Evolutionary conservation across 2,329 filamentous ascomycete species (phyloP).

Genomic region (Colletotrichum sp.): DNA sequence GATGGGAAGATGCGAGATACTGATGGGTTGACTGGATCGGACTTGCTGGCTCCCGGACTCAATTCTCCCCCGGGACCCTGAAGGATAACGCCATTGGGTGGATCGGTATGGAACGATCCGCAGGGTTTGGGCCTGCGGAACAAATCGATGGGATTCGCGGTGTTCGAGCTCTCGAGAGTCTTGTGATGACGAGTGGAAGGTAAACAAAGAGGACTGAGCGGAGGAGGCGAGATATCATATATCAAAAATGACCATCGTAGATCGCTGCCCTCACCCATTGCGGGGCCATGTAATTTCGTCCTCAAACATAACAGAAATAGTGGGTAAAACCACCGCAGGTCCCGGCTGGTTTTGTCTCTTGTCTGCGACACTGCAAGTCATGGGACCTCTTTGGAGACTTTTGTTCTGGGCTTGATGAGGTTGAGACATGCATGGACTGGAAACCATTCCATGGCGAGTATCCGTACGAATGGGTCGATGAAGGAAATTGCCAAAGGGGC

Average conservation of each 20-base stretch:
- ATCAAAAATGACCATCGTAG: slow-evolving; percentile 16
- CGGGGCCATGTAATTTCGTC: background rate
- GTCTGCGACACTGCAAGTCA: slow-evolving; percentile 7
- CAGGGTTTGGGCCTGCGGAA: slow-evolving; percentile 8
- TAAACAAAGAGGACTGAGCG: slow-evolving; percentile 16
- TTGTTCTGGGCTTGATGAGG: background rate
- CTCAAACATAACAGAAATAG: slow-evolving; percentile 9
- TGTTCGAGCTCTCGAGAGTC: background rate
- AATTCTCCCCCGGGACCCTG: background rate
- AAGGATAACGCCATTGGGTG: slow-evolving; percentile 2
- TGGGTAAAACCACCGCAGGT: background rate
- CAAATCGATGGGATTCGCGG: background rate
- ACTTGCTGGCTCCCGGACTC: slow-evolving; percentile 1
- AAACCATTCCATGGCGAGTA: background rate
- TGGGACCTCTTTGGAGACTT: background rate
- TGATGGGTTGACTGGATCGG: slow-evolving; percentile 7
- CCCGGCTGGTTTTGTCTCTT: background rate
- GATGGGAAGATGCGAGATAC: background rate
- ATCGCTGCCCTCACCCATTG: slow-evolving; percentile 4
- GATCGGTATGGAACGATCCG: slow-evolving; percentile 7
- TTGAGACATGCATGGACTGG: slow-evolving; percentile 17
- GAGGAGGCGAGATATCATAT: slow-evolving; percentile 15
- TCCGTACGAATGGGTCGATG: slow-evolving; percentile 11
- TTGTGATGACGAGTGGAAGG: background rate
- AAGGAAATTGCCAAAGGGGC: slow-evolving; percentile 4